Evolutionary conservation across 2,329 filamentous ascomycete species (phyloP).

Genomic region (Xylaria polymorpha): DNA sequence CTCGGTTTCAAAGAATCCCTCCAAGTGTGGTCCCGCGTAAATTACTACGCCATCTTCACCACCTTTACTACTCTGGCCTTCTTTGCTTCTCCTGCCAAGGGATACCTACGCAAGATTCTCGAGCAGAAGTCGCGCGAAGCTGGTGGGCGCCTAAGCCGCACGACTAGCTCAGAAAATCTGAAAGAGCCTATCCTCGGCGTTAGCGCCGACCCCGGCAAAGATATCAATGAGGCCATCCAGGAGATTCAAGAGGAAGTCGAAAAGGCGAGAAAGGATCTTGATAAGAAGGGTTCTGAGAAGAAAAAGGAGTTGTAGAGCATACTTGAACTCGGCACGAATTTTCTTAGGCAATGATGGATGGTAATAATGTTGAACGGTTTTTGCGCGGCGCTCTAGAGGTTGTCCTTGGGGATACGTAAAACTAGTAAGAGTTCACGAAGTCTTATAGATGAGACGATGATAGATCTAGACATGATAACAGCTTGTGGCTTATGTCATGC

Average conservation of each 20-base stretch:
- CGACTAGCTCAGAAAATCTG: conserved; percentile 68
- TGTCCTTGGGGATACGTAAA: neutral
- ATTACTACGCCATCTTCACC: conserved; percentile 85
- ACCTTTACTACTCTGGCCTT: conserved; percentile 74
- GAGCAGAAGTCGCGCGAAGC: conserved; percentile 66
- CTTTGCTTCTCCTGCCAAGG: conserved; percentile 83
- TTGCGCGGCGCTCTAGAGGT: conserved; percentile 19
- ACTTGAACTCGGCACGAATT: neutral
- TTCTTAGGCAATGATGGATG: conserved; percentile 11
- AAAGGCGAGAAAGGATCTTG: conserved; percentile 53
- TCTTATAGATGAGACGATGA: conserved; percentile 18
- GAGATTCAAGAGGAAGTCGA: conserved; percentile 82
- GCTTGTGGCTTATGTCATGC: neutral
- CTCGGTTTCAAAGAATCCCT: conserved; percentile 78
- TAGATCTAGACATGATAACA: conserved; percentile 23
- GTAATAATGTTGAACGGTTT: conserved; percentile 2
- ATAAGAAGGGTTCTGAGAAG: conserved; percentile 29
- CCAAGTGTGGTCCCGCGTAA: conserved; percentile 83
- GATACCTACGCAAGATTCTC: conserved; percentile 65
- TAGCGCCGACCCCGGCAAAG: conserved; percentile 77
- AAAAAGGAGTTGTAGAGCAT: conserved; percentile 33
- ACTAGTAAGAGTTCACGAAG: neutral
- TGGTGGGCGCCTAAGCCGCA: conserved; percentile 60
- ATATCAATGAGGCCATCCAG: conserved; percentile 80
- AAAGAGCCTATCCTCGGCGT: conserved; percentile 79